phyloP scores from a whole-genome alignment of 2,329 filamentous ascomycete genomes.

The Pseudogymnoascus sp. region DNA sequence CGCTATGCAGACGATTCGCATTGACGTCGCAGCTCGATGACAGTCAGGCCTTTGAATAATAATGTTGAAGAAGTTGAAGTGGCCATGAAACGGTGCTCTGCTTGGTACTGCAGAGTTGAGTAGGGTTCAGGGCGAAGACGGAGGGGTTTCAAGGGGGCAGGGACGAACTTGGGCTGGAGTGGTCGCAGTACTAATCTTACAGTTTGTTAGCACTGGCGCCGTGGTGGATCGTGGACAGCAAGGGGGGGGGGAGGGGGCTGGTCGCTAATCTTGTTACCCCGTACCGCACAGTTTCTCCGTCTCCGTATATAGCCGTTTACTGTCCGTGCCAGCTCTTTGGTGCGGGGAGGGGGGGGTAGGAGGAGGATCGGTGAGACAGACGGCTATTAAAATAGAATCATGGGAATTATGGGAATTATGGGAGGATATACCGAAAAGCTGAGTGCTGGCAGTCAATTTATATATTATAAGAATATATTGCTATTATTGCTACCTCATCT shows the following conservation, averaged over 20 bases:
- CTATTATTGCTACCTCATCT: background rate
- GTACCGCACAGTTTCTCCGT: background rate
- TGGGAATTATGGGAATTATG: background rate
- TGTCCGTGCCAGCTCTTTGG: background rate
- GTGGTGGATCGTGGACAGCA: background rate
- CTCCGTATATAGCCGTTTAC: background rate
- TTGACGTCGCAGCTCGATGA: background rate
- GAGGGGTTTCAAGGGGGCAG: background rate
- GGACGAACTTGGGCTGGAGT: background rate
- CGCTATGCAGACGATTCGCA: background rate
- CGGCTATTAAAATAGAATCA: background rate
- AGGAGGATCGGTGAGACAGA: background rate
- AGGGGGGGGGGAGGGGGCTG: background rate
- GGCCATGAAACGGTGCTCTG: background rate
- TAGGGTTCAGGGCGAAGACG: background rate
- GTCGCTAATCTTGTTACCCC: background rate
- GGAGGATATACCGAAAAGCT: background rate
- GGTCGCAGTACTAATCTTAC: background rate
- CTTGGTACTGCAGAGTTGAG: background rate
- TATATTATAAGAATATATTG: background rate
- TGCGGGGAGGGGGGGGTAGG: background rate
- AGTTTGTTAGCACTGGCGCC: slow-evolving; percentile 46
- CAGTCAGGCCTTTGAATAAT: background rate
- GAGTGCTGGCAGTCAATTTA: background rate
- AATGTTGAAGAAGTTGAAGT: background rate